Base-by-base conservation (phyloP, 1,284 basidiomycete genomes). In the Stereum hirsutum region DNA sequence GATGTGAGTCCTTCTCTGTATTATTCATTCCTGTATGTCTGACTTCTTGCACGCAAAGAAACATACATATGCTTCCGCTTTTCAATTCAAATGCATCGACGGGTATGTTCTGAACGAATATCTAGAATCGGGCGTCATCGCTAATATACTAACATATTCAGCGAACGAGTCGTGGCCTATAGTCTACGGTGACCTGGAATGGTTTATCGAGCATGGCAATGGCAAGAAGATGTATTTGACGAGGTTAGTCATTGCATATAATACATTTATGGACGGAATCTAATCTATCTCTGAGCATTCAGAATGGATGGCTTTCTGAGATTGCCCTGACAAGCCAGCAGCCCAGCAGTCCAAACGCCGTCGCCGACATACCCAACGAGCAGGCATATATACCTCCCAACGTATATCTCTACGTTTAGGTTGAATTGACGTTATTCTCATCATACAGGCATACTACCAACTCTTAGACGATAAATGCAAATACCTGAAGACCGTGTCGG, bases 261-360 rank as follows among this genome's bases (percentile, higher is more conserved):
- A n/a, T n/a, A n/a, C n/a, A n/a, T n/a, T n/a, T n/a, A n/a, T n/a
- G n/a, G n/a, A n/a, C n/a, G n/a, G n/a, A n/a, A n/a, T n/a, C n/a
- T n/a, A n/a, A n/a, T n/a, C n/a, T n/a, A n/a, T n/a, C n/a, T n/a
- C n/a, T n/a, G n/a, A n/a, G n/a, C n/a, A 20, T 14, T 14, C 45
- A 85, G 81, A 85, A 83, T 53, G 81, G 81, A 32, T 85, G 81
- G 82, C 82, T 81, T 1, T 82, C 80, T 0, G 62, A 62, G 36
- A 77, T 75, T 1, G 83, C 71, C 15, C 37, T 56, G 1, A n/a
- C n/a, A n/a, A 64, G 74, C 11, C 79, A 85, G 5, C 65, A 80
- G 49, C 72, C 81, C 3, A 85, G 84, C 54, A 64, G 61, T 39
- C 52, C 51, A 0, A 11, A 41, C 28, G 81, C 81, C 11, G 69